Base-by-base conservation (phyloP, 306 rosid genomes). In the Trifolium dubium region DNA sequence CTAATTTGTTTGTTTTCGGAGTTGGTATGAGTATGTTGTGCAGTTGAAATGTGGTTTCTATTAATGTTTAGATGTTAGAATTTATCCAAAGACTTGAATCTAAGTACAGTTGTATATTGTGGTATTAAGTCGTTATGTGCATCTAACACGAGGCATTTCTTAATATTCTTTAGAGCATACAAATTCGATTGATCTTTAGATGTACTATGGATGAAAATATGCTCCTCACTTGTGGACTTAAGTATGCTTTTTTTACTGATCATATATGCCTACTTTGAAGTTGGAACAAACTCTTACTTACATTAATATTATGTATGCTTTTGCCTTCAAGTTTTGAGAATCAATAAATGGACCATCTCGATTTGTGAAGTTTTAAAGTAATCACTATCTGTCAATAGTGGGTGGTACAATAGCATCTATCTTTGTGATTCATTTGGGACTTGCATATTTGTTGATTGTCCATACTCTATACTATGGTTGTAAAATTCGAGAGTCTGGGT, bases 41-140 rank as follows among this genome's bases (percentile, higher is more conserved):
- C 41, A 59, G 47, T 74, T 28, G 4, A 66, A 66, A 49, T 19
- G 11, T 31, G 50, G 12, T 41, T 50, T 66, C 55, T 7, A 7
- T 40, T 55, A 9, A 49, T 61, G 51, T 82, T 37, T 73, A 34
- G 53, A 63, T 6, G 74, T 47, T 82, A 34, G 29, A 54, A 35
- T 60, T 44, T 39, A 28, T 47, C 3, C 12, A 14, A 58, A 64
- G 17, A 32, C 34, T 46, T 51, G 2, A 13, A 29, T 64, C 54
- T 41, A 77, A 77, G 29, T 51, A 72, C 39, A 79, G n/a, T 77
- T 49, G 39, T 47, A 58, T 53, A 13, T 64, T 67, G 34, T 73
- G 59, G 37, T 6, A 53, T 77, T 77, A 59, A 72, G 76, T 63
- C 23, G 18, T 68, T 82, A 49, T 72, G 15, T 17, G 62, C 58